Evolutionary conservation across 495 filamentous ascomycete genomes (phyloP), one percentile per base, ranked within the genome.

Genomic region (Hyaloscypha hepaticicola): DNA sequence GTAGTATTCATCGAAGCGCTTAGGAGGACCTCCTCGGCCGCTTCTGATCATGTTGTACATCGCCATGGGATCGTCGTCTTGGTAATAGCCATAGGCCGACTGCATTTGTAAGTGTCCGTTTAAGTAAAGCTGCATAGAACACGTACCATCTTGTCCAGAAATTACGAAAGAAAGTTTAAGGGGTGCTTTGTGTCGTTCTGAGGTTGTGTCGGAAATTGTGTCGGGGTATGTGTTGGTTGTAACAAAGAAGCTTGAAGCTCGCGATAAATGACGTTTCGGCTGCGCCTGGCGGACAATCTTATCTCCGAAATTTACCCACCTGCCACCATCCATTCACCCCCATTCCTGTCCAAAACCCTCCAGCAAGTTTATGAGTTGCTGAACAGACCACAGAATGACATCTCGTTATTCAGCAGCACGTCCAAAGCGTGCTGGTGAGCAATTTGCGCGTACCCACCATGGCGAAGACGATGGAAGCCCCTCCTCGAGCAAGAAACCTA

Each of bases 1-100:
- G 75, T 96, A 97, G 75, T 95, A 97, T 76, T 97, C 96, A 77
- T 99, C 93, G 78, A 98, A 99, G 59, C 94, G 91, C 33, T 59
- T 65, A 19, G 56, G 61, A 58, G 58, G 29, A 19, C 60, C 66
- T 24, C 66, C 38, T 38, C 77, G n/a, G 0, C 61, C 22, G 1
- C 24, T 25, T 38, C 77, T 76, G 12, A 77, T 72, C 72, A 78
- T 74, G 60, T 76, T 72, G 57, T 77, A 77, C 71, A 83, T 76
- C 22, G 72, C 81, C 74, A 85, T 72, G n/a, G 78, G 84, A 66
- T 86, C 81, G 71, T 83, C 85, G 55, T 82, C 80, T 53, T 86
- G 78, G 70, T 80, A 84, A 70, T 80, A 85, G 41, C 76, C 78
- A 60, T 80, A 71, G 68, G 81, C 79, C 22, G 41, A 64, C 66